Evolutionary conservation across 169 alveolate genomes (phyloP), one percentile per base, ranked within the genome.

Genomic region (Plasmodium knowlesi): DNA sequence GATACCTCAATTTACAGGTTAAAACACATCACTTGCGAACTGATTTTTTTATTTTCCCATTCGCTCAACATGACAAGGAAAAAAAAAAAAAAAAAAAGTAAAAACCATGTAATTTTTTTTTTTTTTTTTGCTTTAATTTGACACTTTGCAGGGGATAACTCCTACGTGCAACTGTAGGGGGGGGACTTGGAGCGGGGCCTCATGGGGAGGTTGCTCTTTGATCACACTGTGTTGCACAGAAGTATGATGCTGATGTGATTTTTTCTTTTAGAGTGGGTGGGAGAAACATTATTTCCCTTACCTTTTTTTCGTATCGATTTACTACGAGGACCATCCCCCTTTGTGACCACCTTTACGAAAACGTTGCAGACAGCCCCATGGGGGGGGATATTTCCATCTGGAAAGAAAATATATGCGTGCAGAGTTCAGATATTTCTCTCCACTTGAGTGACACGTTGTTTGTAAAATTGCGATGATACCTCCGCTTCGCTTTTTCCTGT

Each of bases 1-100:
- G 71, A 71, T 88, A 14, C 94, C 94, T 16, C 71, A n/a, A 5
- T 88, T 88, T 80, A 16, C 67, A 88, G 94, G 94, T 88, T 73
- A 73, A 73, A 5, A 22, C 54, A 28, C 43, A 16, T n/a, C 46
- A 12, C 81, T 84, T 84, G 53, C 72, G 34, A 14, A 16, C 34
- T 71, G 19, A 25, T 84, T 19, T 71, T 0, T 70, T 9, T 41
- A 41, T 84, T 61, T 25, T 79, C 50, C 46, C 82, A 73, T 70
- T 28, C 79, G 37, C 10, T 28, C 6, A 34, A 28, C 12, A 73
- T 14, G 19, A 46, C 16, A 82, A 74, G 8, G 3, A 32, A 28
- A 12, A 28, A 28, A 28, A 12, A 28, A 28, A 53, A 74, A 9
- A 5, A 16, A 82, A 37, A 32, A 57, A 53, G 70, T 57, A 54